A percentile compares a stretch with the other conserved stretches of the same genome.
These are phyloP conservation scores for Cladosporium sp. DNA, from an alignment of 2,329 filamentous ascomycete genomes.

Conservation along the genomic window DNA sequence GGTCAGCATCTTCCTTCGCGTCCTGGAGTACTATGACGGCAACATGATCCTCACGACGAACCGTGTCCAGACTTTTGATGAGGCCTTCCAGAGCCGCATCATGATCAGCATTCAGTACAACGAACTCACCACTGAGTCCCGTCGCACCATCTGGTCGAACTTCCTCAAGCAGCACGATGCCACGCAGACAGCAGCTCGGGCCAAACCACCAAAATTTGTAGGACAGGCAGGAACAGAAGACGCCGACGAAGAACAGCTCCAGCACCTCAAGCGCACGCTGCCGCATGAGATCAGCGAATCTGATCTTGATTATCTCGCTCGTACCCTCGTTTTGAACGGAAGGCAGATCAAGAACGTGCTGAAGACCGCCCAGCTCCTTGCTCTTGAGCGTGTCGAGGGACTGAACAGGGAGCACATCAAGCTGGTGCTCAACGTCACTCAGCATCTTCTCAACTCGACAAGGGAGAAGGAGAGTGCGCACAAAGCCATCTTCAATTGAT, in stretches of 20 bases:
- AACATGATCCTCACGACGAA: constrained; percentile 52
- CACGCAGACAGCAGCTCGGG: constrained; percentile 29
- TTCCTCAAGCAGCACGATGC: constrained; percentile 42
- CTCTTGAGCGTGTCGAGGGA: constrained; percentile 29
- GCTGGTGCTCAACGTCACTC: constrained; percentile 39
- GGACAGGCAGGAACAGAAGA: constrained; percentile 19
- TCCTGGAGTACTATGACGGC: constrained; percentile 41
- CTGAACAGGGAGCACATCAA: constrained; percentile 37
- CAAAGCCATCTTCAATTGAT: constrained; percentile 20
- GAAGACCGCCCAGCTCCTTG: constrained; percentile 44
- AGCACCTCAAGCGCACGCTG: constrained; percentile 30
- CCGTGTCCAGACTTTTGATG: constrained; percentile 47
- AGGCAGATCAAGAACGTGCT: constrained; percentile 48
- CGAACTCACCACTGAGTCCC: constrained; percentile 41
- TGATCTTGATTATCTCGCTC: constrained; percentile 36
- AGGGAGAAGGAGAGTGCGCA: constrained; percentile 31
- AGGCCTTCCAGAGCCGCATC: constrained; percentile 51
- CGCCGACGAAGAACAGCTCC: constrained; percentile 18
- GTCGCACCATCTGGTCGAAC: constrained; percentile 49
- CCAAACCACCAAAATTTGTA: constrained; percentile 20
- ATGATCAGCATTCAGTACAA: constrained; percentile 47
- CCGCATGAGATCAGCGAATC: constrained; percentile 35
- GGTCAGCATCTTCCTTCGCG: constrained; percentile 45
- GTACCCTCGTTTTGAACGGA: constrained; percentile 40
- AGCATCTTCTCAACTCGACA: constrained; percentile 36